Percentiles rank a stretch among this genome's conserved stretches.
Evolutionary conservation across 345 rosid genomes (phyloP).

Genomic region (Syzygium jambos): DNA sequence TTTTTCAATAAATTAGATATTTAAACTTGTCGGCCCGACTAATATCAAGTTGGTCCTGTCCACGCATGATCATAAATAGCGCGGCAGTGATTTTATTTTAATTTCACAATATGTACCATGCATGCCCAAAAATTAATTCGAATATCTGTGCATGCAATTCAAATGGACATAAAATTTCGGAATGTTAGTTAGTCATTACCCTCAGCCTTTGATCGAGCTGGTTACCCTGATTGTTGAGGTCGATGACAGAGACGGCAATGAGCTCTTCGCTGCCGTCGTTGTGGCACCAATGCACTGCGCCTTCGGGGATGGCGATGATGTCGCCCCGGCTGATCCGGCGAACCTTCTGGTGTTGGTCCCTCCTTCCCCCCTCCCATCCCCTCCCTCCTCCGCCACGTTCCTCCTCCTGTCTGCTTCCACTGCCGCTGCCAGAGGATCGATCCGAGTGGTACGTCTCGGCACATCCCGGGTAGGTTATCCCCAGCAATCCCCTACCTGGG

Average conservation of each 20-base stretch:
- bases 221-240: slow-evolving; percentile 14
- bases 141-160: neutral
- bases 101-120: neutral
- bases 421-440: neutral
- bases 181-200: slow-evolving; percentile 1
- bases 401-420: neutral
- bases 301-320: slow-evolving; percentile 19
- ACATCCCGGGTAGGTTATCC: slow-evolving; percentile 20
- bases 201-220: slow-evolving; percentile 20
- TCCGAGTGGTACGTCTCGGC: slow-evolving; percentile 18
- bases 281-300: slow-evolving; percentile 23
- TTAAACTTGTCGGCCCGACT: neutral
- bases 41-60: neutral
- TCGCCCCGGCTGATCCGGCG: slow-evolving; percentile 20
- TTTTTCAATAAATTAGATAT: neutral
- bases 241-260: slow-evolving; percentile 10
- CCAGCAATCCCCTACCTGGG: slow-evolving; percentile 12
- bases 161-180: neutral
- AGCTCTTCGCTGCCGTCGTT: slow-evolving; percentile 25
- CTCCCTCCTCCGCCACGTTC: neutral
- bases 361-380: neutral
- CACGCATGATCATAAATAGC: neutral
- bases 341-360: slow-evolving; percentile 29
- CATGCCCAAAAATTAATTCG: neutral
- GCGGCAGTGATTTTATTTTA: neutral